Base-by-base conservation (phyloP, 768 basidiomycete species). In the Russula griseocarnosa region DNA sequence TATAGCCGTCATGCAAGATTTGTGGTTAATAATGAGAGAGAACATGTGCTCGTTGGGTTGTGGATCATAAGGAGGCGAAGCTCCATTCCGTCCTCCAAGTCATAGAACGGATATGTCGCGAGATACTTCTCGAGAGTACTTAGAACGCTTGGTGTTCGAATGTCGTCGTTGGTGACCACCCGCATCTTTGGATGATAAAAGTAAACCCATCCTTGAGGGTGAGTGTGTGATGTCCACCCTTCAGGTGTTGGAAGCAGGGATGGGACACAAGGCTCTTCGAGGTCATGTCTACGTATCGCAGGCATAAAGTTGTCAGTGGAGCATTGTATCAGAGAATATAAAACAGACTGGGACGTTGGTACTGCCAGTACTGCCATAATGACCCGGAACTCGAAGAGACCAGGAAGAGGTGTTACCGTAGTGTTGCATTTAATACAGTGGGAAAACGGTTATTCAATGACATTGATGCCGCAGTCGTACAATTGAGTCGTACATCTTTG, bases 161-260 rank as follows among this genome's bases (percentile, higher is more conserved):
- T 74, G 65, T 85, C 82, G 58, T 82, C 80, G 66, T 82, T 81
- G 30, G 79, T 78, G 30, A 82, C 75, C 20, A 80, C 70, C 57
- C 75, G 76, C n/a, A 75, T 67, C 10, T 67, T 61, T 6, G 73
- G 66, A 66, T 81, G 79, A 63, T 73, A 71, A 70, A 82, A 84
- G 69, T 85, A 84, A 14, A 83, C 69, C 75, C 78, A 83, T 28
- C 83, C 82, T 75, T 81, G 70, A 24, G 73, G 73, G 52, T 83
- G 81, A 24, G 78, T 74, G 60, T 78, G 78, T 14, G 47, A 26
- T 5, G 40, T 20, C 59, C 63, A 65, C 9, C 60, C 64, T 42
- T 61, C 24, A 16, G 53, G 58, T 10, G 24, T 60, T 42, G 58
- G 18, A 36, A 5, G 49, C 44, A 16, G 42, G 50, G 40, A 54